Evolutionary conservation across 2,329 filamentous ascomycete genomes (phyloP), one percentile per base, ranked within the genome.

Genomic region (Fusarium gaditjirri): DNA sequence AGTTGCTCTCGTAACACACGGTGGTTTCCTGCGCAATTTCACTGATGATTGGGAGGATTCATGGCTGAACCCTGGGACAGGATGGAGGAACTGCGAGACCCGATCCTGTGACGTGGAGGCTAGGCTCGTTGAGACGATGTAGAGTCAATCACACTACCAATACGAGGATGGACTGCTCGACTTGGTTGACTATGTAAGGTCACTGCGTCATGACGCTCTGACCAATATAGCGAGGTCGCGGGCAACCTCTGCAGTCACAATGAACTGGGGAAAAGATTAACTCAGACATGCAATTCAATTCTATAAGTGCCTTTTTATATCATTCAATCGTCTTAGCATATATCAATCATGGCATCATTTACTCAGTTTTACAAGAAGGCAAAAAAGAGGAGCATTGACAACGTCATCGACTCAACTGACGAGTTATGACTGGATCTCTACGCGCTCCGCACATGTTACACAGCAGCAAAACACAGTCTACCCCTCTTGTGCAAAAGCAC

Each of bases 331-430:
- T 25, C 16, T 11, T 11, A 12, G 19, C 2, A n/a, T n/a, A 12
- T 29, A 53, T 42, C 8, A 12, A 43, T 29, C 23, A 54, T 61
- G 58, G 42, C 55, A 73, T 68, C 71, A 68, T 57, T 55, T 67
- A 73, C 39, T 65, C 13, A 2, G 25, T 8, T 16, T 31, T 23
- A 23, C n/a, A 19, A 52, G 31, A 29, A 27, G 23, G 13, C 7
- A 5, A 44, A 56, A 58, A 63, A 68, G 57, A 60, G 56, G 52
- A 68, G 54, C 17, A 61, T 44, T 12, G 4, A 38, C 23, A 58
- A 50, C 70, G 70, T 72, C 70, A 72, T 72, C 55, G 70, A 72
- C 27, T 73, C 31, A 29, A 23, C 13, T 14, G 9, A 41, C 44
- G 14, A 11, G 19, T 35, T 71, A 7, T 68, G 58, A 72, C 70